A percentile compares a stretch with the other conserved stretches of the same genome.
These are phyloP conservation scores for Lentinula sp. DNA, from an alignment of 768 basidiomycete species.

Conservation along the genomic window DNA sequence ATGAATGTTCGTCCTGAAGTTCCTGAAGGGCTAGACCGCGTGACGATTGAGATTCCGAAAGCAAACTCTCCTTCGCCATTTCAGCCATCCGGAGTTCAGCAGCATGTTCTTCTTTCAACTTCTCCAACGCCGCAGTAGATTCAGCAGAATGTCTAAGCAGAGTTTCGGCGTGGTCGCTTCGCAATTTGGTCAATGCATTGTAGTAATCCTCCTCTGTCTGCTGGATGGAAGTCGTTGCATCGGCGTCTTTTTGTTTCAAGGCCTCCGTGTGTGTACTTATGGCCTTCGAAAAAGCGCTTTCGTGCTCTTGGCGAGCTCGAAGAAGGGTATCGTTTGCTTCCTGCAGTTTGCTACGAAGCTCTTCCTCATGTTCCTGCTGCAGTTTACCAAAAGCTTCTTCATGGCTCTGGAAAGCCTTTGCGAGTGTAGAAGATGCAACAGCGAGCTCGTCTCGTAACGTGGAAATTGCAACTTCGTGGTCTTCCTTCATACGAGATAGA, in stretches of 20 bases:
- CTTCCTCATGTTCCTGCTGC: slow-evolving; percentile 44
- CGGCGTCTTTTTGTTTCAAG: slow-evolving; percentile 57
- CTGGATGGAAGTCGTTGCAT: slow-evolving; percentile 49
- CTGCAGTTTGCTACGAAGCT: slow-evolving; percentile 44
- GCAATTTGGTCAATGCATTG: slow-evolving; percentile 71
- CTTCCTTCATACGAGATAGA: slow-evolving; percentile 40
- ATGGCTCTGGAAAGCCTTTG: slow-evolving; percentile 50
- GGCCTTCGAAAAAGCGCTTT: slow-evolving; percentile 39
- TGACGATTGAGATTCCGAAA: slow-evolving; percentile 70
- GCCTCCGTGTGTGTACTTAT: slow-evolving; percentile 47
- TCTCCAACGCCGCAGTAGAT: slow-evolving; percentile 54
- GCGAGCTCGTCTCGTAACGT: slow-evolving; percentile 39
- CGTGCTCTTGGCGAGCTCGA: slow-evolving; percentile 48
- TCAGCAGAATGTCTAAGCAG: slow-evolving; percentile 59
- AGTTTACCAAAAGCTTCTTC: slow-evolving; percentile 56
- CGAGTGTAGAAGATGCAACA: slow-evolving; percentile 32
- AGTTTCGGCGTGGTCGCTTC: slow-evolving; percentile 61
- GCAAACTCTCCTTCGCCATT: slow-evolving; percentile 65
- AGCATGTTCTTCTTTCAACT: slow-evolving; percentile 72
- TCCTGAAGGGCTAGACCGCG: slow-evolving; percentile 54
- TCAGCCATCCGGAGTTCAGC: slow-evolving; percentile 69
- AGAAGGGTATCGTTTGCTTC: slow-evolving; percentile 48
- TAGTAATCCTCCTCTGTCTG: slow-evolving; percentile 80
- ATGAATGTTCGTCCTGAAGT: slow-evolving; percentile 66
- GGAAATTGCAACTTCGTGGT: slow-evolving; percentile 35